Conservation (phyloP, 2,329 filamentous ascomycete genomes). For the Furcasterigmium furcatum region DNA sequence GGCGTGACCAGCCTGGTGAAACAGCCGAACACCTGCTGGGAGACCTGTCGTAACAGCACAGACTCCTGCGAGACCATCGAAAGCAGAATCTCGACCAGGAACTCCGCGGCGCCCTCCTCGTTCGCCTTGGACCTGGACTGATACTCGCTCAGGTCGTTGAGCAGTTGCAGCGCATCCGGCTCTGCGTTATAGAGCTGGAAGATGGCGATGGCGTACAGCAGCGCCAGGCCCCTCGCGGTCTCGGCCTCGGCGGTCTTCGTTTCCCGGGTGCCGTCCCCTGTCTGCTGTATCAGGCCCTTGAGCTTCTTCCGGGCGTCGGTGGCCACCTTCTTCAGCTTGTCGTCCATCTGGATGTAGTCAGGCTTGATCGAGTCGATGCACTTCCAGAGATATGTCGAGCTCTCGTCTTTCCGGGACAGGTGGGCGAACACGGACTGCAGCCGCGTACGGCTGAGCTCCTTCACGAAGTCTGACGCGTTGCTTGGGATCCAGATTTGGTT, state of each 20-base stretch:
- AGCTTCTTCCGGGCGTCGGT: slow-evolving; percentile 50
- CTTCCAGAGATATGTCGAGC: slow-evolving; percentile 50
- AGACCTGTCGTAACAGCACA: slow-evolving; percentile 78
- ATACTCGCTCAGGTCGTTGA: slow-evolving; percentile 78
- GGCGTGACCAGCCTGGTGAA: slow-evolving; percentile 74
- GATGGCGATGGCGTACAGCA: slow-evolving; percentile 81
- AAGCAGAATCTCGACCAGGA: slow-evolving; percentile 84
- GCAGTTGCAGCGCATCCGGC: slow-evolving; percentile 75
- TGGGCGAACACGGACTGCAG: slow-evolving; percentile 57
- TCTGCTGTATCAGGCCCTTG: slow-evolving; percentile 46
- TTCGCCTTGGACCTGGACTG: slow-evolving; percentile 61
- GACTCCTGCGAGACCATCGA: slow-evolving; percentile 86
- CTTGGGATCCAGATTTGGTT: slow-evolving; percentile 26
- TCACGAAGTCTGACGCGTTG: slow-evolving; percentile 23
- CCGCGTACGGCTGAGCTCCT: slow-evolving; percentile 52
- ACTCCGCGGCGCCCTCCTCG: slow-evolving; percentile 58
- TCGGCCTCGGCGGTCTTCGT: slow-evolving; percentile 29
- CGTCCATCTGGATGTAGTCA: slow-evolving; percentile 50
- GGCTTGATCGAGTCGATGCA: slow-evolving; percentile 52
- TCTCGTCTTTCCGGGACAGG: slow-evolving; percentile 49
- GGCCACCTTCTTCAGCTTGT: slow-evolving; percentile 49
- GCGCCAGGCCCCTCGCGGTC: slow-evolving; percentile 62
- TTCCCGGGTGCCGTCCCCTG: slow-evolving; percentile 16
- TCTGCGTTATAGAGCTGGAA: slow-evolving; percentile 90
- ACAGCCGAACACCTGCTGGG: slow-evolving; percentile 81